A percentile compares a stretch with the other conserved stretches of the same genome.
Evolutionary conservation across 345 rosid genomes (phyloP).

Genomic region (Corchorus olitorius): DNA sequence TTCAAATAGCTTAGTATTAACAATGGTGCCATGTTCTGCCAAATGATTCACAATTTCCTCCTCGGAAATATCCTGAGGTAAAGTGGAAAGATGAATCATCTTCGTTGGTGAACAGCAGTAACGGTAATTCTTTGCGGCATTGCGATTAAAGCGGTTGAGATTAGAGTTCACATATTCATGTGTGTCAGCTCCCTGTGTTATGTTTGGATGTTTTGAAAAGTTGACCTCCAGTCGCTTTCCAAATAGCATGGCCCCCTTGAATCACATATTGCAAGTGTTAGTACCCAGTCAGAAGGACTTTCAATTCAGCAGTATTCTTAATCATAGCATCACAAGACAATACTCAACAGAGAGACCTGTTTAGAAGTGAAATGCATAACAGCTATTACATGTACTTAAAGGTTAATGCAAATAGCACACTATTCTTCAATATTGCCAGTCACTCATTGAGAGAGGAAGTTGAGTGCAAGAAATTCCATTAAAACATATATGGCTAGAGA

Average conservation of each 20-base stretch:
- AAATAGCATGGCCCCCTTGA: slow-evolving; percentile 86
- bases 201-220: slow-evolving; percentile 85
- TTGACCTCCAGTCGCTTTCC: slow-evolving; percentile 94
- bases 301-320: neutral
- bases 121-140: slow-evolving; percentile 94
- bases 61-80: slow-evolving; percentile 84
- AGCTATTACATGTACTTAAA: neutral
- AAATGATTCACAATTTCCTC: slow-evolving; percentile 76
- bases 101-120: slow-evolving; percentile 98
- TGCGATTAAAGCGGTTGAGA: slow-evolving; percentile 95
- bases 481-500: neutral
- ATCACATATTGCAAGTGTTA: slow-evolving; percentile 17
- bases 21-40: slow-evolving; percentile 73
- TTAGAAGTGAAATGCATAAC: neutral
- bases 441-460: neutral
- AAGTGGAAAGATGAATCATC: slow-evolving; percentile 90
- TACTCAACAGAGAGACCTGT: neutral
- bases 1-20: slow-evolving; percentile 80
- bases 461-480: neutral
- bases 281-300: neutral
- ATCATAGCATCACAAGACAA: neutral
- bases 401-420: neutral
- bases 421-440: neutral
- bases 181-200: slow-evolving; percentile 88
- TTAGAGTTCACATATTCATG: slow-evolving; percentile 79